Conservation (phyloP, 306 rosid species). For the Glycine tomentella region DNA sequence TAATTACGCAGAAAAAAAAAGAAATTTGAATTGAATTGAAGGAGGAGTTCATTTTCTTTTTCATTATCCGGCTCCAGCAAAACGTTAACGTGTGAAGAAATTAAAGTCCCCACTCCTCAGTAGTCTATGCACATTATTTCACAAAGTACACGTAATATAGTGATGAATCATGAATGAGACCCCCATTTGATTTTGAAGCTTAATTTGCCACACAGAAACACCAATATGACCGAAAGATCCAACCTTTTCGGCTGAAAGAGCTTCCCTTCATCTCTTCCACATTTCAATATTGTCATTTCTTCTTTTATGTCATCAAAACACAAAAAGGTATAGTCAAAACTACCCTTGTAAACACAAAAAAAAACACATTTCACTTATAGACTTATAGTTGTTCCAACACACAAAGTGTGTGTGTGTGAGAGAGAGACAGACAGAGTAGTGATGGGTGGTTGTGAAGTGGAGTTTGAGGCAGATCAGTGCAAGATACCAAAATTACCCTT, state of each 20-base stretch:
- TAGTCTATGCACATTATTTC: slow-evolving; percentile 6
- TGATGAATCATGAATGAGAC: not conserved
- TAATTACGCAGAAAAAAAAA: slow-evolving; percentile 2
- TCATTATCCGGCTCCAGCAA: not conserved
- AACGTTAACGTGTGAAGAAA: slow-evolving; percentile 8
- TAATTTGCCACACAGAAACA: slow-evolving; percentile 34
- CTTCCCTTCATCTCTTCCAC: slow-evolving; percentile 17
- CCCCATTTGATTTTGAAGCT: slow-evolving; percentile 1
- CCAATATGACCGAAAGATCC: slow-evolving; percentile 39
- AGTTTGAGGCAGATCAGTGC: slow-evolving; percentile 13
- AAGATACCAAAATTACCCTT: slow-evolving; percentile 56
- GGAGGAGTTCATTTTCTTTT: not conserved
- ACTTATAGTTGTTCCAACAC: not conserved
- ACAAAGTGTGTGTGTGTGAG: not conserved
- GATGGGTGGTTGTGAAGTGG: slow-evolving; percentile 56
- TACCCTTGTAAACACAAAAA: too few relatives aligned
- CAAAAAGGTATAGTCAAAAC: slow-evolving; percentile 11
- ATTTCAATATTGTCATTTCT: slow-evolving; percentile 15
- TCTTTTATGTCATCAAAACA: not conserved
- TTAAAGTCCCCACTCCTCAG: not conserved
- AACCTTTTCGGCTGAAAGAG: slow-evolving; percentile 42
- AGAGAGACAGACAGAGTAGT: not conserved
- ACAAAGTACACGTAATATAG: slow-evolving; percentile 30
- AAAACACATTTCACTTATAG: not conserved
- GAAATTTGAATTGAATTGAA: not conserved